These are phyloP conservation scores for Lanzia echinophila DNA, from an alignment of 2,329 filamentous ascomycete species.

Conservation along the genomic window DNA sequence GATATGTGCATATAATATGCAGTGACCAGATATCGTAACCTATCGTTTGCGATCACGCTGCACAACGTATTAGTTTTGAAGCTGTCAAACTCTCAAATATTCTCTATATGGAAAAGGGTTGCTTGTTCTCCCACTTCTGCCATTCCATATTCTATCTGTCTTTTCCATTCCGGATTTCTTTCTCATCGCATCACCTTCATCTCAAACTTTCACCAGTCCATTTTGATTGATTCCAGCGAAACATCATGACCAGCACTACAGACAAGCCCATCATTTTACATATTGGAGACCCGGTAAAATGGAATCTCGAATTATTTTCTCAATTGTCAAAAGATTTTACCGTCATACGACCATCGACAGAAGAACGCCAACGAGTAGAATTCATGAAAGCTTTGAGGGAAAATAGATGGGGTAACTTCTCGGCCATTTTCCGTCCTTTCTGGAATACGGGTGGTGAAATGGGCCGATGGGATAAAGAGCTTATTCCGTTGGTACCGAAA, in stretches of 20 bases:
- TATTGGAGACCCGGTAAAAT: conserved; percentile 30
- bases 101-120: background rate
- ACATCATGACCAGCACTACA: background rate
- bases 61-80: background rate
- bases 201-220: background rate
- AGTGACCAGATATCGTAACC: background rate
- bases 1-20: background rate
- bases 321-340: conserved; percentile 36
- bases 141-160: too few relatives aligned
- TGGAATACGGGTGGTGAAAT: conserved; percentile 61
- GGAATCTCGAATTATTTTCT: conserved; percentile 25
- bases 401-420: conserved; percentile 48
- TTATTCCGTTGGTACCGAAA: conserved; percentile 47
- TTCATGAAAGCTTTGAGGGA: conserved; percentile 45
- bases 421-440: conserved; percentile 48
- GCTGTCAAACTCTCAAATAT: background rate
- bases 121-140: background rate
- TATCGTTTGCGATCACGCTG: background rate
- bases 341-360: conserved; percentile 43
- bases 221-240: background rate
- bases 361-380: conserved; percentile 44
- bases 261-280: conserved; percentile 28
- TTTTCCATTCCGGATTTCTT: background rate
- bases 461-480: conserved; percentile 54
- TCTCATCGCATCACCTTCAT: background rate